A percentile compares a stretch with the other conserved stretches of the same genome.
phyloP scores from a whole-genome alignment of 345 rosid genomes.

The Ceriops decandra region DNA sequence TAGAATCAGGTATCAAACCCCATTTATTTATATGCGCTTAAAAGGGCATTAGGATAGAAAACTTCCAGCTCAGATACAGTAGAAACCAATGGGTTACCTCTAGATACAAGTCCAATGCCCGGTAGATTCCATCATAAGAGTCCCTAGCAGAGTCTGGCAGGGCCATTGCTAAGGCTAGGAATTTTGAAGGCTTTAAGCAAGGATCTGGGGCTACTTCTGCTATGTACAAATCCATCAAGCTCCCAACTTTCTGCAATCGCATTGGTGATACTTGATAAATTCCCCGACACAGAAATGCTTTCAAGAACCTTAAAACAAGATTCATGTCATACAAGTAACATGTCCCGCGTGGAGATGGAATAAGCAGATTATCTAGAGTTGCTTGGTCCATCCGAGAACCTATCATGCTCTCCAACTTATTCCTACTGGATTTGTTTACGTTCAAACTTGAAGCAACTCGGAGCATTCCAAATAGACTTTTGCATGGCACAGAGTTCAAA shows the following conservation, averaged over 20 bases:
- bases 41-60: background rate
- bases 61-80: background rate
- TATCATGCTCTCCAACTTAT: constrained; percentile 74
- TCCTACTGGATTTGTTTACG: constrained; percentile 44
- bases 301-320: constrained; percentile 63
- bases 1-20: background rate
- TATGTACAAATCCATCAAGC: constrained; percentile 72
- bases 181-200: constrained; percentile 65
- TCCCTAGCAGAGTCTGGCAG: constrained; percentile 72
- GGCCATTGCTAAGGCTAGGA: constrained; percentile 55
- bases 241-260: constrained; percentile 53
- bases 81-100: constrained; percentile 46
- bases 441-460: constrained; percentile 47
- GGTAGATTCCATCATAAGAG: constrained; percentile 61
- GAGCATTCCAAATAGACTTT: constrained; percentile 69
- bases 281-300: constrained; percentile 50
- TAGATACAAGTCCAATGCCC: constrained; percentile 70
- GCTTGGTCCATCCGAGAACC: constrained; percentile 76
- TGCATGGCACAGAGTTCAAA: constrained; percentile 51
- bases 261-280: constrained; percentile 22
- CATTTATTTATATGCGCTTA: background rate
- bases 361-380: constrained; percentile 72
- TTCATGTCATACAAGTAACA: constrained; percentile 65
- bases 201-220: constrained; percentile 97
- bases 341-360: constrained; percentile 63